Evolutionary conservation across 2,329 filamentous ascomycete genomes (phyloP).

Genomic region (Claviceps paspali): DNA sequence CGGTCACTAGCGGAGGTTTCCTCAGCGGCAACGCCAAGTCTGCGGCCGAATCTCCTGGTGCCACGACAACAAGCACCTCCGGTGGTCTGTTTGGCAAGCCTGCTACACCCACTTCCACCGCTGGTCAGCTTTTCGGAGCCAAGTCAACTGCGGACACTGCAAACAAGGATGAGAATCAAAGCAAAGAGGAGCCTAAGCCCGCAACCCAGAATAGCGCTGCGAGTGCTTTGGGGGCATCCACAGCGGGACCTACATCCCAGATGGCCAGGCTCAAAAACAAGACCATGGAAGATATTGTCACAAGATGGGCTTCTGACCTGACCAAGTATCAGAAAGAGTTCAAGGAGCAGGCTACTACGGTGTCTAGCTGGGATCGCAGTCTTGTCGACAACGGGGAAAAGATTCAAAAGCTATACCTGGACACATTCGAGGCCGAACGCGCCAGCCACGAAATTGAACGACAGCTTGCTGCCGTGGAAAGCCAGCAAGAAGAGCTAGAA

Average conservation of each 20-base stretch:
- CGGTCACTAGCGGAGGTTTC: no score
- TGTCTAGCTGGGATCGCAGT: slow-evolving; percentile 81
- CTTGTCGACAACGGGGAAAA: slow-evolving; percentile 90
- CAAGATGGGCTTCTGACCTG: slow-evolving; percentile 86
- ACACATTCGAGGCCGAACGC: slow-evolving; percentile 85
- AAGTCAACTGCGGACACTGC: slow-evolving; percentile 17
- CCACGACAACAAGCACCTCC: slow-evolving; percentile 15
- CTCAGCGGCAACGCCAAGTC: slow-evolving; percentile 16
- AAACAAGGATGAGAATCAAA: slow-evolving; percentile 7
- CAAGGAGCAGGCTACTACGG: slow-evolving; percentile 73
- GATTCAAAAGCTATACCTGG: slow-evolving; percentile 83
- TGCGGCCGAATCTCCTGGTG: slow-evolving; percentile 6
- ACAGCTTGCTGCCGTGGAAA: slow-evolving; percentile 77
- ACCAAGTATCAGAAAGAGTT: slow-evolving; percentile 96
- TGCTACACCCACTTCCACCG: slow-evolving; percentile 10
- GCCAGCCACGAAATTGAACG: slow-evolving; percentile 89
- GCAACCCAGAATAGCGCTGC: slow-evolving; percentile 16
- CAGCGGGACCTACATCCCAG: slow-evolving; percentile 64
- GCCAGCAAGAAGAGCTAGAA: slow-evolving; percentile 81
- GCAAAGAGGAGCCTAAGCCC: slow-evolving; percentile 15
- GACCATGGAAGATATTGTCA: slow-evolving; percentile 98
- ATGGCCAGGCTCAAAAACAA: slow-evolving; percentile 92
- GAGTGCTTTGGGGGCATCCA: slow-evolving; percentile 51
- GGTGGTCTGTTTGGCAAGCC: slow-evolving; percentile 18
- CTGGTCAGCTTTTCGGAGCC: slow-evolving; percentile 17